Base-by-base conservation (phyloP, 768 basidiomycete species). In the Agaricus subrufescens region DNA sequence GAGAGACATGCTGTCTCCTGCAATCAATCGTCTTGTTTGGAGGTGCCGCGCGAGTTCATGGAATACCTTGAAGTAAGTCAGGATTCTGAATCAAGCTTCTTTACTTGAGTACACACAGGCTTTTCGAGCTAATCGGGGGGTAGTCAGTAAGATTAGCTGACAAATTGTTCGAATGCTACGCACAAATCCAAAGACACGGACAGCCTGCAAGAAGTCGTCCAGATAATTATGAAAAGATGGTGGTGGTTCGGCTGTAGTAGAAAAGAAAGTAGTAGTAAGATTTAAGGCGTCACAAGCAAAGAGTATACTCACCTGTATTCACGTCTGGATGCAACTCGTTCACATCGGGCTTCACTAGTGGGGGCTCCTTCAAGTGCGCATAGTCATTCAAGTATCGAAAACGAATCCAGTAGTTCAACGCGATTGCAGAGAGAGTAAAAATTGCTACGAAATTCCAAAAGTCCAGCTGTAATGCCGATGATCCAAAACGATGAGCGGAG, bases 21-120 rank as follows among this genome's bases (percentile, higher is more conserved):
- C 97, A 50, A 97, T 90, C 23, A 99, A 75, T n/a, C 95, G 78
- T 59, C 94, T 82, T 2, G 97, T 99, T 69, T 98, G 96, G 14
- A 99, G 74, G 72, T 99, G 94, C 52, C 97, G 81, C 1, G 94
- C 94, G 47, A 99, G 83, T 73, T 99, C 97, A 64, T 98, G 96
- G 67, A 99, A 99, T 27, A 94, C 91, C 91, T 93, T 52, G 45
- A 47, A 50, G 39, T 40, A 31, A 25, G 53, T 34, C 38, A 52
- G 10, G 54, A 4, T 30, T 39, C 14, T 5, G 50, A 39, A 30
- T 11, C 25, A 4, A 37, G n/a, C 38, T 15, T 19, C 27, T 31
- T 29, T 37, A 8, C 6, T 26, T 3, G 15, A 3, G 64, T 14
- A 57, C 87, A 58, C 61, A 95, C 97, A 0, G 95, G 95, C 72